Conservation (phyloP, 1,139 yeast genomes). For the Nadsonia starkeyi-henricii region DNA sequence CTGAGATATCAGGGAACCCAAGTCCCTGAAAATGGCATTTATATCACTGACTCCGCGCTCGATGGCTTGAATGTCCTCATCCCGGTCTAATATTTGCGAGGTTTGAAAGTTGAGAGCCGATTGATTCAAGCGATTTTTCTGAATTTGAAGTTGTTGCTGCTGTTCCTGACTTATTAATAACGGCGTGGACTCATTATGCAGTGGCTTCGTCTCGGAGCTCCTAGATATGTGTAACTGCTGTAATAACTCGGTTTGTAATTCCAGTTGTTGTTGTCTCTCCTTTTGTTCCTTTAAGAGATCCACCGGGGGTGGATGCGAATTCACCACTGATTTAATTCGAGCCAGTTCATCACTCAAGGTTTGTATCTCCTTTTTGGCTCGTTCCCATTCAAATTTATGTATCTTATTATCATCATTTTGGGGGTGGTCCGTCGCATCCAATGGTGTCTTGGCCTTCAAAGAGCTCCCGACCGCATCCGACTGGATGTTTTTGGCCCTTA, state of each 20-base stretch:
- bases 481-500: not conserved
- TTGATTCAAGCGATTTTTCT: slow-evolving; percentile 29
- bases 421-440: not conserved
- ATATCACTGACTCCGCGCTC: slow-evolving; percentile 66
- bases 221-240: not conserved
- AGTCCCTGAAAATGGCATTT: slow-evolving; percentile 63
- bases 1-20: slow-evolving; percentile 57
- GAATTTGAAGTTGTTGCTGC: slow-evolving; percentile 19
- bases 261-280: not conserved
- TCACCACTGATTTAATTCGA: not conserved
- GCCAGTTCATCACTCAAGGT: not conserved
- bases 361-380: not conserved
- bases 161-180: slow-evolving; percentile 22
- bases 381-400: slow-evolving; percentile 1
- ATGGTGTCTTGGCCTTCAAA: not conserved
- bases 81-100: slow-evolving; percentile 51
- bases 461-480: not conserved
- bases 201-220: slow-evolving; percentile 5
- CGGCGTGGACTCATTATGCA: slow-evolving; percentile 8
- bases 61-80: slow-evolving; percentile 52
- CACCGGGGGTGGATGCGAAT: not conserved
- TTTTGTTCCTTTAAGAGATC: not conserved
- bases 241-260: not conserved
- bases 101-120: slow-evolving; percentile 58
- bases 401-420: not conserved